Base-by-base conservation (phyloP, 176 grass and related monocot species). In the Avena eriantha region DNA sequence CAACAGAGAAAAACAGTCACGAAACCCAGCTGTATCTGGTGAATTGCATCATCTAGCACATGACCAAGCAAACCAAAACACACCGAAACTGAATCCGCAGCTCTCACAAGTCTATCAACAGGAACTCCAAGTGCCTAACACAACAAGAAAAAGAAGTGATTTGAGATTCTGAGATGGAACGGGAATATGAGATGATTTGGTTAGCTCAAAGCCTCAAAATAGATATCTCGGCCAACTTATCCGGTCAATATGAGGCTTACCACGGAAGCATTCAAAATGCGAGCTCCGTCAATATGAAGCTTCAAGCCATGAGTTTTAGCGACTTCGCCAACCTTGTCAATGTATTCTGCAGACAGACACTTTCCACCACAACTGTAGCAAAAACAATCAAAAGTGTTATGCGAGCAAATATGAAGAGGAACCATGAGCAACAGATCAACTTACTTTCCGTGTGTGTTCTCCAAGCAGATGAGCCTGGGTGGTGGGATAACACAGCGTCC, bases 401-500 rank as follows among this genome's bases (percentile, higher is more conserved):
- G 16, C 13, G 22, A 45, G 23, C n/a, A 29, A 46, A 46, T 7
- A 46, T 8, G 7, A 46, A 7, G 7, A 46, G 7, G 7, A 46
- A 46, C 43, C 43, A 46, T 10, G 8, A 10, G 36, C 39, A 71
- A n/a, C 5, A 8, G 24, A 17, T 22, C 56, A 45, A 76, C 96
- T 94, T 75, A 98, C 96, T 95, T 98, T 43, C 86, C 92, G 69
- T 98, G 96, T 4, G 93, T 95, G 69, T 98, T 95, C 88, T 98
- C 96, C 70, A 98, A 53, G 90, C 93, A 98, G 79, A 98, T 95
- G 68, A 98, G 13, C 56, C 86, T 84, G 39, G 39, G 96, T 98
- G 0, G 96, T 92, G 3, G 93, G 96, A 78, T 95, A 95, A 65
- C 84, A 86, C 49, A 98, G 29, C 57, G 79, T 90, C 15, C 79